phyloP scores from a whole-genome alignment of 345 rosid genomes.

The Eucalyptus urophylla region DNA sequence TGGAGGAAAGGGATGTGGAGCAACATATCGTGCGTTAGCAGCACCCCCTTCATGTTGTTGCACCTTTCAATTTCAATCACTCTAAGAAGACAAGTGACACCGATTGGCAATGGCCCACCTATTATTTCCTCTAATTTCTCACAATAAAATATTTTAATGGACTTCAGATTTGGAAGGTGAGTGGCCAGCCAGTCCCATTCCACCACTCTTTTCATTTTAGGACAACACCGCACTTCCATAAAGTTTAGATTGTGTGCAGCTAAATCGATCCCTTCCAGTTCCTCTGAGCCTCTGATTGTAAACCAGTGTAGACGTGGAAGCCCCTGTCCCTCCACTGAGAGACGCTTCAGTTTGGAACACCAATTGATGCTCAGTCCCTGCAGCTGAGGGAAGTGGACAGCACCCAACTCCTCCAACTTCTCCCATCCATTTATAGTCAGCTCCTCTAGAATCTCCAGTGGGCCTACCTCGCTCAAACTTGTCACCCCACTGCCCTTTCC shows the following conservation, averaged over 20 bases:
- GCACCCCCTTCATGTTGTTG: neutral
- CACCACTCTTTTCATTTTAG: neutral
- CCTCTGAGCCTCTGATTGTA: accelerated
- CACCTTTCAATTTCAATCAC: accelerated
- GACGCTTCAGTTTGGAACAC: neutral
- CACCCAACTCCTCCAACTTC: neutral
- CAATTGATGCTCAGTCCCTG: accelerated
- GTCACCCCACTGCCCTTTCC: neutral
- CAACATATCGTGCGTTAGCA: neutral
- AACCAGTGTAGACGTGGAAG: accelerated
- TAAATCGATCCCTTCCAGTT: neutral
- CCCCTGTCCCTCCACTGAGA: neutral
- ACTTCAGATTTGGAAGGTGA: neutral
- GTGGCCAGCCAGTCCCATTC: neutral
- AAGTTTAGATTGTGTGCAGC: accelerated
- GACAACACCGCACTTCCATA: accelerated
- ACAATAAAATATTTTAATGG: accelerated
- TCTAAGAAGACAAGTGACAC: accelerated
- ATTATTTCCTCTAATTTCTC: conserved; percentile 1
- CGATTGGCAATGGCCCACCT: neutral
- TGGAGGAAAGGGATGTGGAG: neutral
- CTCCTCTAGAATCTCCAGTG: neutral
- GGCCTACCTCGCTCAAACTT: neutral
- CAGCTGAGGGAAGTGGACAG: neutral
- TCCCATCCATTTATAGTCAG: accelerated